phyloP scores from a whole-genome alignment of 768 basidiomycete species.

The Pisolithus sp. region DNA sequence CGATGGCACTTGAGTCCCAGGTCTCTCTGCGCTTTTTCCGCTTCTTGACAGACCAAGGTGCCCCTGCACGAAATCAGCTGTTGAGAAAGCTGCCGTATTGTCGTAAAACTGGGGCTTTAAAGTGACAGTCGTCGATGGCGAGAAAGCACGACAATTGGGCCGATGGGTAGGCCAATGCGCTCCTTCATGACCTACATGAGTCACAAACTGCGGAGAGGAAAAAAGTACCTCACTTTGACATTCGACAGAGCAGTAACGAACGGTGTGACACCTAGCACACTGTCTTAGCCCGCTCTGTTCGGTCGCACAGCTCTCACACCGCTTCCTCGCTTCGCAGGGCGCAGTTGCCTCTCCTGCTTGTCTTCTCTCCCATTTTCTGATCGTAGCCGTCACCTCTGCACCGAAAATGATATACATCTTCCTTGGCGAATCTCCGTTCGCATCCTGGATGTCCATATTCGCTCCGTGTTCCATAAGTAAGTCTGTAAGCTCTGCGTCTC shows the following conservation, averaged over 20 bases:
- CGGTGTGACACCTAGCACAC: constrained; percentile 40
- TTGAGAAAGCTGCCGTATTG: constrained; percentile 15
- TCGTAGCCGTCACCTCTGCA: constrained; percentile 37
- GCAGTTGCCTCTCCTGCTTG: constrained; percentile 35
- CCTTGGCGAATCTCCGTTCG: constrained; percentile 32
- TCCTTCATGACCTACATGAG: constrained; percentile 23
- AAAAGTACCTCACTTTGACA: constrained; percentile 43
- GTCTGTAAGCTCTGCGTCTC: constrained; percentile 31
- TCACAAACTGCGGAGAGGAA: neutral
- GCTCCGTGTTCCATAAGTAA: constrained; percentile 46
- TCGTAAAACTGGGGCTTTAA: constrained; percentile 38
- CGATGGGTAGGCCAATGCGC: constrained; percentile 46
- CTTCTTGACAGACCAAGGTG: constrained; percentile 23
- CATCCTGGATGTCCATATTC: constrained; percentile 34
- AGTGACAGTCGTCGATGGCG: constrained; percentile 36
- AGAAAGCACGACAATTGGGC: constrained; percentile 39
- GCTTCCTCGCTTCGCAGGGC: constrained; percentile 36
- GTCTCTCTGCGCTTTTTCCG: constrained; percentile 12
- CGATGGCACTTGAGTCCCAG: constrained; percentile 16
- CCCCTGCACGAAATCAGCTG: constrained; percentile 25
- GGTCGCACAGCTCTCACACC: constrained; percentile 35
- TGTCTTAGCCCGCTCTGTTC: constrained; percentile 30
- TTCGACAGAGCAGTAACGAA: constrained; percentile 46
- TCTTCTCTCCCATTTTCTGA: constrained; percentile 43
- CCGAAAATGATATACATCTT: constrained; percentile 31